Conservation (phyloP, 257 asterid genomes). For the Nicotiana benthamiana region DNA sequence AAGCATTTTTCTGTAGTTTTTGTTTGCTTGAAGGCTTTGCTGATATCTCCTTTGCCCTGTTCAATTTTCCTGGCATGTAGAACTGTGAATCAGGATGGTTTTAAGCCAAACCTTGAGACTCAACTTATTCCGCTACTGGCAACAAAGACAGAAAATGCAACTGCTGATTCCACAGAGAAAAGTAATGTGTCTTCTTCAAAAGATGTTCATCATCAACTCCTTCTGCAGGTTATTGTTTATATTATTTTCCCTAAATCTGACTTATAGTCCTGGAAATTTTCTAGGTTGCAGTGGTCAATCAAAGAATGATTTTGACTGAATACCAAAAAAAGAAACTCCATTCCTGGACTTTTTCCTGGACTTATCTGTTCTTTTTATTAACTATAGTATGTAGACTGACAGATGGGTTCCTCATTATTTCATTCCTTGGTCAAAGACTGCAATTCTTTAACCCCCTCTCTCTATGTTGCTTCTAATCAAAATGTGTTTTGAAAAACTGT, state of each 20-base stretch:
- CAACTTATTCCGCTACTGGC: conserved; percentile 88
- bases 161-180: conserved; percentile 46
- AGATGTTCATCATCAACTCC: conserved; percentile 71
- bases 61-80: conserved; percentile 27
- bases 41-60: background rate
- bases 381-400: background rate
- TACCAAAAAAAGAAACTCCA: background rate
- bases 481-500: background rate
- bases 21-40: conserved; percentile 1
- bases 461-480: background rate
- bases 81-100: conserved; percentile 91
- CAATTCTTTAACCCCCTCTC: background rate
- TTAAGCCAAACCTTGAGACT: conserved; percentile 94
- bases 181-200: conserved; percentile 37
- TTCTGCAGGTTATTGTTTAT: conserved; percentile 59
- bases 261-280: background rate
- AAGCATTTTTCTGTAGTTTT: background rate
- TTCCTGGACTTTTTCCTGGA: background rate
- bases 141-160: conserved; percentile 43
- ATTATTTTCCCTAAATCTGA: conserved; percentile 11
- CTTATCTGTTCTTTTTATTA: background rate
- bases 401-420: background rate
- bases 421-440: background rate
- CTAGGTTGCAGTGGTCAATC: background rate
- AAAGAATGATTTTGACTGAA: background rate